These are phyloP conservation scores for Lignosus rhinocerotis DNA, from an alignment of 1,284 basidiomycete species.

Conservation along the genomic window DNA sequence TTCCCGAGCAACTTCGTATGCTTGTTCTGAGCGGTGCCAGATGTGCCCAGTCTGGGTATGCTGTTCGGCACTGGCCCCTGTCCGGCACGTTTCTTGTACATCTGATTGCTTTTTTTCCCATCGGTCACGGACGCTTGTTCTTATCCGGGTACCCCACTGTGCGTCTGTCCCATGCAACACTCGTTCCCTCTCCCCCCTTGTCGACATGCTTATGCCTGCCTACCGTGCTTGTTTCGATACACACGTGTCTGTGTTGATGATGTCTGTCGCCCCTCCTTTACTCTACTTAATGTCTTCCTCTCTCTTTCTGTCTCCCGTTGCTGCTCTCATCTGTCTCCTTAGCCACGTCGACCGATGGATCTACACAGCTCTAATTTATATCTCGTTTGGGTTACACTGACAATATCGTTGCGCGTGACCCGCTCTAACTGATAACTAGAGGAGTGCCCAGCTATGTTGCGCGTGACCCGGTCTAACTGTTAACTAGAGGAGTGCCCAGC, in stretches of 20 bases:
- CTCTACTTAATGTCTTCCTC: neutral
- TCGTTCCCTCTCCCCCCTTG: neutral
- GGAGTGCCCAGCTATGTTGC: too few species aligned
- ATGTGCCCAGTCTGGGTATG: neutral
- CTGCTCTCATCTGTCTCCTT: conserved; percentile 16
- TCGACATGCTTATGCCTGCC: neutral
- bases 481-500: too few species aligned
- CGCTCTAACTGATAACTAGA: too few species aligned
- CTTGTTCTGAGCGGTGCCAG: conserved; percentile 48
- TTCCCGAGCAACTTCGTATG: conserved; percentile 94
- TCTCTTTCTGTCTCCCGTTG: neutral
- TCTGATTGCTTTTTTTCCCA: neutral
- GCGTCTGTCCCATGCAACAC: neutral
- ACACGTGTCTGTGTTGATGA: neutral
- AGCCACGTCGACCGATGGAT: conserved; percentile 19
- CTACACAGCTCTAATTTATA: conserved; percentile 22
- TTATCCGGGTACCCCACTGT: neutral
- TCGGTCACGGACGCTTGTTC: neutral
- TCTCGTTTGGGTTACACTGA: neutral
- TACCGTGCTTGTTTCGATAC: neutral
- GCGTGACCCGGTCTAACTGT: too few species aligned
- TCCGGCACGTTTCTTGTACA: neutral
- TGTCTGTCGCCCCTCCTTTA: neutral
- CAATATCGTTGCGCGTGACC: too few species aligned
- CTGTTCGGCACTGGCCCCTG: neutral